Conservation (phyloP, 345 rosid genomes). For the Salix koriyanagi region DNA sequence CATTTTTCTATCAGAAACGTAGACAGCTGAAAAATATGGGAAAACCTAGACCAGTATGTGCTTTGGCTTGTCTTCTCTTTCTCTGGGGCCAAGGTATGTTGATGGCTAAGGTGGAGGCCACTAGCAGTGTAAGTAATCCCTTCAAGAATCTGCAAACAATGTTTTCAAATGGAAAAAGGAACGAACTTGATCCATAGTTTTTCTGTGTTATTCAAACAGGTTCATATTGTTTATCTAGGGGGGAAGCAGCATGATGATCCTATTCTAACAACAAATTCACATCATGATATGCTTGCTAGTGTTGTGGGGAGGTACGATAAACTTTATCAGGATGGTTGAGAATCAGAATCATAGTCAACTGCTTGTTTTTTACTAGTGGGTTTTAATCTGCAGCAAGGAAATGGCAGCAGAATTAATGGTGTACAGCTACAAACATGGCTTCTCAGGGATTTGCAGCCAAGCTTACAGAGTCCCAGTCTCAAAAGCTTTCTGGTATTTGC, state of each 20-base stretch:
- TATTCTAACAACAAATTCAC: slow-evolving; percentile 38
- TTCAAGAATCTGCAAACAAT: not conserved
- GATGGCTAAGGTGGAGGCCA: slow-evolving; percentile 15
- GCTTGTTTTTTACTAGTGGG: not conserved
- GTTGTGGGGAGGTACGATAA: slow-evolving; percentile 54
- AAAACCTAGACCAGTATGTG: slow-evolving; percentile 2
- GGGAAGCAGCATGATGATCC: slow-evolving; percentile 46
- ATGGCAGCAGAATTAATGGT: slow-evolving; percentile 48
- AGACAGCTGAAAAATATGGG: slow-evolving; percentile 7
- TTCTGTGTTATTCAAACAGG: slow-evolving; percentile 29
- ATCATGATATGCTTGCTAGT: slow-evolving; percentile 55
- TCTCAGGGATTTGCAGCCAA: slow-evolving; percentile 76
- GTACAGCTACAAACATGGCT: slow-evolving; percentile 69
- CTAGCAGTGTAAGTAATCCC: slow-evolving; percentile 16
- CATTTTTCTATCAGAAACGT: not conserved
- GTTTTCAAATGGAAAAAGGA: no score
- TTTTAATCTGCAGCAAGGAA: slow-evolving; percentile 48
- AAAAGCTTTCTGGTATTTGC: slow-evolving; percentile 40
- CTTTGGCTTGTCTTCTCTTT: slow-evolving; percentile 9
- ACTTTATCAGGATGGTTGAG: not conserved
- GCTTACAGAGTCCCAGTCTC: slow-evolving; percentile 57
- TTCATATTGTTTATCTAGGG: slow-evolving; percentile 62
- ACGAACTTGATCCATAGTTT: not conserved
- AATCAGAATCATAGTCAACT: not conserved
- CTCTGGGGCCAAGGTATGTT: slow-evolving; percentile 1